Evolutionary conservation across 257 asterid species (phyloP), one percentile per base, ranked within the genome.

Genomic region (Solanum corneliomulleri): DNA sequence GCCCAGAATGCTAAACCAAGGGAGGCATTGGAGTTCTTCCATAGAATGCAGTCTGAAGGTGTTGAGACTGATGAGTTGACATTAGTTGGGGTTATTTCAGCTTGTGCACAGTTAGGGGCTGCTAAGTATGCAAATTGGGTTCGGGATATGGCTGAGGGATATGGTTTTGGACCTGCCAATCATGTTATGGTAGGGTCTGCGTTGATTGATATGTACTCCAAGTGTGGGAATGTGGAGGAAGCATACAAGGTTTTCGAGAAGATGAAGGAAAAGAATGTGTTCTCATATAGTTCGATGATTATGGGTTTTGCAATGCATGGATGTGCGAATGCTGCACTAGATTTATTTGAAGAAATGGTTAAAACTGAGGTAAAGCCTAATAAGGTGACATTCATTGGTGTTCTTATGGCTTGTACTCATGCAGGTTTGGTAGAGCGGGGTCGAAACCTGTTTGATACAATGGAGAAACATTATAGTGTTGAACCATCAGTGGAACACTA

Each of bases 191-290:
- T 95, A n/a, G 97, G 98, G 23, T 93, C 97, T 16, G 98, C 98
- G 0, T 86, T 96, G 90, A 92, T 96, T 31, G 98, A 96, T 80
- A 94, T 96, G 99, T 91, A 96, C 90, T 92, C 98, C 2, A 95
- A 94, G 82, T 95, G 99, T 87, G 98, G 99, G n/a, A 87, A 91
- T 45, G 85, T 92, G 70, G 96, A 92, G 45, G 96, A 94, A 14
- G 98, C 98, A 2, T 87, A 75, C 25, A 83, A 74, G 31, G 94
- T 94, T 83, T 96, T 95, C 64, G 11, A 70, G 85, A 62, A 37
- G 31, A 91, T 93, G 95, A 86, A 9, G 15, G 86, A 89, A 49
- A 91, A 85, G 60, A 95, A 93, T 72, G 98, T 95, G 74, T 93
- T 91, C 86, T 90, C 98, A 23, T 96, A 93, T 42, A 94, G 96